Base-by-base conservation (phyloP, 495 filamentous ascomycete species). In the Staphylotrichum longicolle region DNA sequence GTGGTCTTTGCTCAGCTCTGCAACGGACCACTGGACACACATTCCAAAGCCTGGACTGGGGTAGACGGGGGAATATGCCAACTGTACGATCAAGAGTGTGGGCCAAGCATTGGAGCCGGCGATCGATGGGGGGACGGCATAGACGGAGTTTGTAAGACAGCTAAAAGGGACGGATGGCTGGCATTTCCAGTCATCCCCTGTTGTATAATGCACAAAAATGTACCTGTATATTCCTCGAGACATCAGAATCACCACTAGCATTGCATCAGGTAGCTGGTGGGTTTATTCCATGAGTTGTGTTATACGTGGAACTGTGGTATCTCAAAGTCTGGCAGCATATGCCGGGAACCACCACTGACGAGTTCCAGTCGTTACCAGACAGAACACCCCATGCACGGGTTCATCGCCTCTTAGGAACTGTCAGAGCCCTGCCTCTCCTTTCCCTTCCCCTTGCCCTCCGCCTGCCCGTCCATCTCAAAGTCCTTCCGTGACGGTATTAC, bases 401-500 rank as follows among this genome's bases (percentile, higher is more conserved):
- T n/a, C 37, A 44, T 30, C 12, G 4, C 12, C 42, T 41, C 42
- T 47, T 49, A 11, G 3, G 20, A 27, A 1, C 10, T 32, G 8
- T 4, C 33, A n/a, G n/a, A 15, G 6, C 35, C 14, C 11, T 57
- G 37, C 30, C 4, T 58, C 48, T 20, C n/a, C n/a, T 45, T 61
- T 11, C 14, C 51, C 56, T 56, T 57, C 40, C 50, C 39, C n/a
- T 57, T 63, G n/a, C 51, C 14, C 34, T 44, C 56, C 54, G 45
- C 58, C 53, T 63, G 54, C 41, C 53, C 57, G 12, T 64, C 65
- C 3, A 49, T 45, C 54, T 75, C 70, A 15, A 66, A 66, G 44
- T 80, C 78, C 57, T 64, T 70, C 53, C 68, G 60, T 5, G 74
- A 72, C 0, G 80, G 82, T 20, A 89, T 75, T 0, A 85, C 84